phyloP scores from a whole-genome alignment of 2,329 filamentous ascomycete species.

The Emericellopsis cladophorae region DNA sequence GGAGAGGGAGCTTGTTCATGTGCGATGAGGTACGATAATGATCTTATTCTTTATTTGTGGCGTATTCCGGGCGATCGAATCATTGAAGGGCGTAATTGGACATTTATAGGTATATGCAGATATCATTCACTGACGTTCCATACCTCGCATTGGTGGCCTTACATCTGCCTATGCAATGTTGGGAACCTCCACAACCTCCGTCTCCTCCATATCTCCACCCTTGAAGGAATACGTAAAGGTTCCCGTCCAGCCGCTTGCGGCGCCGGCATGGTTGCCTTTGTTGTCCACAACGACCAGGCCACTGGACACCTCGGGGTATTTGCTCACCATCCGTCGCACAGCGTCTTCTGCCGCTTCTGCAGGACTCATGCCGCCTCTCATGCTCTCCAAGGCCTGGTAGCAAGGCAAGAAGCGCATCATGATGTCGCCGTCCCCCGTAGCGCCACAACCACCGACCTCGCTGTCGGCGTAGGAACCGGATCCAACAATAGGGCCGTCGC shows the following conservation, averaged over 20 bases:
- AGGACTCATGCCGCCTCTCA: constrained; percentile 34
- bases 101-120: background rate
- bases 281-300: constrained; percentile 38
- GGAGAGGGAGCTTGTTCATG: constrained; percentile 16
- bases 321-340: constrained; percentile 32
- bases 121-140: background rate
- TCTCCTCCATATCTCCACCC: constrained; percentile 30
- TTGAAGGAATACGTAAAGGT: constrained; percentile 38
- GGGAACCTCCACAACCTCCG: constrained; percentile 21
- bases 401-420: constrained; percentile 46
- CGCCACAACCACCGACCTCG: constrained; percentile 40
- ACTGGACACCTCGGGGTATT: constrained; percentile 30
- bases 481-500: constrained; percentile 40
- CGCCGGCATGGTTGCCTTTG: constrained; percentile 34
- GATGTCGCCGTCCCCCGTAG: constrained; percentile 43
- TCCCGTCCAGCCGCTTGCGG: constrained; percentile 35
- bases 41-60: background rate
- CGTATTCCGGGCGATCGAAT: background rate
- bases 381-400: constrained; percentile 42
- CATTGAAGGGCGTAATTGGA: background rate
- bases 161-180: no score
- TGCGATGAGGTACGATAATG: background rate
- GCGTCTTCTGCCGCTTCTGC: constrained; percentile 35
- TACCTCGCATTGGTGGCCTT: background rate
- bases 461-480: constrained; percentile 42